Evolutionary conservation across 75 land plant genomes (phyloP), one percentile per base, ranked within the genome.

Genomic region (Isoetes taiwanensis): DNA sequence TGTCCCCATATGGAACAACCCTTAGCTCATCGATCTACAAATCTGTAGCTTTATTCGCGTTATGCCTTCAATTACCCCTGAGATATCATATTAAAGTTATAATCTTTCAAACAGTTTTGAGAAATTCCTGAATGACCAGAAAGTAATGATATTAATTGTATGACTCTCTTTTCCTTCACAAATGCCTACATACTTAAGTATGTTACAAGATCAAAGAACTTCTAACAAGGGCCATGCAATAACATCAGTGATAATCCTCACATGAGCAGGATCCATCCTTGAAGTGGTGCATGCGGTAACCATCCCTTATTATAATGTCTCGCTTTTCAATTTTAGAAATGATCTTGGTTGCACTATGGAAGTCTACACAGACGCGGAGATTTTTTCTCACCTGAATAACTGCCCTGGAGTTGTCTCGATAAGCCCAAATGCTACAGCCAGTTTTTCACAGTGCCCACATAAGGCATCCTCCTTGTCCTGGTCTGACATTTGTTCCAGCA

Each of bases 281-380:
- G 61, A 83, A 83, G 66, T 73, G 79, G 59, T 83, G 86, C 34
- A 79, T 72, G 14, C 82, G 75, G 54, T 79, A 62, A 17, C 77
- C 60, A 63, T 83, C 86, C 38, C 82, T 33, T 23, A 83, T 67
- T 24, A 76, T 43, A 72, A 83, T 68, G 4, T 46, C 32, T 2
- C 82, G 58, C 16, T 65, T 59, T 21, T 66, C 58, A 53, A 79
- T 26, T 40, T 38, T 67, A 16, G 82, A 76, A 0, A 79, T 73
- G 43, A 52, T 68, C 28, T 79, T 79, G 20, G 74, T 76, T 70
- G 71, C 76, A 53, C 56, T 76, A 54, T 83, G 86, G 61, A 82
- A 83, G 57, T 83, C 86, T 41, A 65, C 68, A 41, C 86, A 83
- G 2, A 79, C 72, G 19, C 86, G 75, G 12, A 79, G 66, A 64